Conservation (phyloP, 768 basidiomycete genomes). For the Tylopilus sp. region DNA sequence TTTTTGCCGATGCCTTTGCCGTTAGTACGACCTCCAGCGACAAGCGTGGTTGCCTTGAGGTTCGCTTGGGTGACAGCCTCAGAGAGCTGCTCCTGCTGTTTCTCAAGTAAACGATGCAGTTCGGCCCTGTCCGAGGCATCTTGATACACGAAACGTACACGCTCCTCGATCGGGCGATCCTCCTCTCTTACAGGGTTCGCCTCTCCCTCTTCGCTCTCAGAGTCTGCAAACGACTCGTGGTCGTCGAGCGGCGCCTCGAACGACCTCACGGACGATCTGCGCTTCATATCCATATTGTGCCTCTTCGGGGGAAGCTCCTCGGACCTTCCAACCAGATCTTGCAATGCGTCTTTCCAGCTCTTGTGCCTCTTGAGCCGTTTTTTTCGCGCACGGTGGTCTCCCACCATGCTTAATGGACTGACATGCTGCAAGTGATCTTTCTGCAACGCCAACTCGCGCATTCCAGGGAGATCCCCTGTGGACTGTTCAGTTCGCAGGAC, state of each 20-base stretch:
- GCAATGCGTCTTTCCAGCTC: slow-evolving; percentile 61
- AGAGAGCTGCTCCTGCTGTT: slow-evolving; percentile 50
- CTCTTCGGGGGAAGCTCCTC: slow-evolving; percentile 22
- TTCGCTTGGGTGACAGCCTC: slow-evolving; percentile 51
- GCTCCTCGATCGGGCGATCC: slow-evolving; percentile 71
- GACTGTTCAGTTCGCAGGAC: slow-evolving; percentile 88
- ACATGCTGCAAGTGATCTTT: slow-evolving; percentile 89
- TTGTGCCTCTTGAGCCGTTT: slow-evolving; percentile 46
- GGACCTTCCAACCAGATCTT: slow-evolving; percentile 43
- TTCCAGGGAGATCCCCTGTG: slow-evolving; percentile 70
- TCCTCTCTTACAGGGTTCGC: slow-evolving; percentile 53
- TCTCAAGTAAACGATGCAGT: slow-evolving; percentile 33
- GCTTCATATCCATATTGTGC: slow-evolving; percentile 25
- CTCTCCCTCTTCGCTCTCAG: slow-evolving; percentile 50
- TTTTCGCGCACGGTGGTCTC: slow-evolving; percentile 49
- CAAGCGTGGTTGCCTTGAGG: slow-evolving; percentile 40
- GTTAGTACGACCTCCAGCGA: slow-evolving; percentile 27
- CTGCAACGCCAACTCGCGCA: slow-evolving; percentile 67
- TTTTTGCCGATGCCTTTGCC: slow-evolving; percentile 31
- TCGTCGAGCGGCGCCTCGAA: slow-evolving; percentile 35
- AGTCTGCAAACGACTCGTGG: slow-evolving; percentile 50
- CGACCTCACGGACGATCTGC: slow-evolving; percentile 28
- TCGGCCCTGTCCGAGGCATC: slow-evolving; percentile 15
- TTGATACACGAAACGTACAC: slow-evolving; percentile 59
- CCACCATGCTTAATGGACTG: slow-evolving; percentile 89